Base-by-base conservation (phyloP, 495 filamentous ascomycete species). In the Hypoxylon intermedium region DNA sequence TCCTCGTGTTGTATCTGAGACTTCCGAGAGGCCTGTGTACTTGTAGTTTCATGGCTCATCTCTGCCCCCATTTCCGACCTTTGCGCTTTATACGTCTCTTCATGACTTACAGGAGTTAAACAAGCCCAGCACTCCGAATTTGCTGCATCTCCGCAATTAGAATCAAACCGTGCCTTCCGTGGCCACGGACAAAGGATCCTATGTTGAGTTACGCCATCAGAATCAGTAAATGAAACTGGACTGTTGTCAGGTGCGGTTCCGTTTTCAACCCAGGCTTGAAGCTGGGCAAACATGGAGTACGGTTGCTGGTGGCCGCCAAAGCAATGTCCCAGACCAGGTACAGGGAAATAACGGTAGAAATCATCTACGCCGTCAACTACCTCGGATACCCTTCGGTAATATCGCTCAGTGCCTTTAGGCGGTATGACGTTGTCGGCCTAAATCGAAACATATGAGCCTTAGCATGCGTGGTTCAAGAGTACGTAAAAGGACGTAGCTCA, bases 401-500 rank as follows among this genome's bases (percentile, higher is more conserved):
- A 67, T 9, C 24, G 13, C 24, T 34, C 40, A 0, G 53, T 58
- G 1, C 53, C 46, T 9, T 31, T 21, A 3, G 46, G 12, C 3
- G 63, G 42, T 21, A 58, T 51, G 9, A 58, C 19, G 13, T 41
- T 33, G n/a, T 67, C 63, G 5, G 47, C 41, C 58, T 62, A 21
- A 11, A 21, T 21, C 23, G 19, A 42, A 11, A 3, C 1, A 18
- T 26, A 1, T 1, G 24, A n/a, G n/a, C n/a, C n/a, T 46, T 46
- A 33, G 43, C 3, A 19, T 1, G 6, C 1, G 2, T 2, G 12
- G 1, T 33, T 18, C 43, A 33, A 6, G 9, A 1, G 5, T 7
- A 31, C 1, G 6, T 30, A 19, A 2, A 28, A 15, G 38, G 38
- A 21, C 1, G 3, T 20, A 9, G 53, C 83, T 77, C 58, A 77